Percentiles rank a stretch among this genome's conserved stretches.
These are phyloP conservation scores for Crithidia fasciculata DNA, from an alignment of 208 protist species.

Conservation along the genomic window DNA sequence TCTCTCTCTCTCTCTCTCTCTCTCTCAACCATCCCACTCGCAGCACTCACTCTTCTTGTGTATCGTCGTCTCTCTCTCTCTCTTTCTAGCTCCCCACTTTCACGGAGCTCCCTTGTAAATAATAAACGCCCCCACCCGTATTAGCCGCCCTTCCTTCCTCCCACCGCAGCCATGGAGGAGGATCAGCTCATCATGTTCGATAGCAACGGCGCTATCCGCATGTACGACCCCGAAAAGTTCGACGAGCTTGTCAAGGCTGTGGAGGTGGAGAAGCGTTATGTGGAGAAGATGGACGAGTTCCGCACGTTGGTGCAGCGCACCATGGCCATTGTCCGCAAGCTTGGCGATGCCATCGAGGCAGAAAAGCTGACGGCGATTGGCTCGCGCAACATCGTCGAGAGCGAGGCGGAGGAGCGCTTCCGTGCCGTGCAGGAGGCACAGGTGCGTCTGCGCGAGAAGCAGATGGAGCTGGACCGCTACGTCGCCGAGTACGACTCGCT, in stretches of 20 bases:
- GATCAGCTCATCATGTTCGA: slow-evolving; percentile 92
- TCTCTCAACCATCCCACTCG: not conserved
- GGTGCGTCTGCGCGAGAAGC: slow-evolving; percentile 86
- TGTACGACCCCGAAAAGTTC: slow-evolving; percentile 92
- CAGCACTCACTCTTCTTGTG: not conserved
- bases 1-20: not conserved
- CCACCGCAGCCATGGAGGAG: slow-evolving; percentile 61
- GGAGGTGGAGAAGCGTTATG: slow-evolving; percentile 73
- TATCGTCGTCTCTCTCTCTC: not conserved
- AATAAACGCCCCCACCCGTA: no score
- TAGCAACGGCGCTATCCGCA: slow-evolving; percentile 84
- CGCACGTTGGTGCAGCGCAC: slow-evolving; percentile 77
- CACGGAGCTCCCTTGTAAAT: not conserved
- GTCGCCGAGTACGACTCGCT: slow-evolving; percentile 88
- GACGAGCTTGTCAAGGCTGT: slow-evolving; percentile 82
- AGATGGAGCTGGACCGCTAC: slow-evolving; percentile 91
- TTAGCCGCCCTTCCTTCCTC: no score
- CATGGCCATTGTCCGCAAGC: slow-evolving; percentile 80
- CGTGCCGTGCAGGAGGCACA: slow-evolving; percentile 82
- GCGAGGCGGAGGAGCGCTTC: slow-evolving; percentile 84
- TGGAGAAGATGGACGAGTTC: slow-evolving; percentile 89
- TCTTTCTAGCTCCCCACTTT: slow-evolving; percentile 15
- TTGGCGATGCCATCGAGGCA: slow-evolving; percentile 83
- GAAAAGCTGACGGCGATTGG: slow-evolving; percentile 90
- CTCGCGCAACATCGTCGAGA: slow-evolving; percentile 87